Conservation (phyloP, 192 early-diverging fungal genomes). For the Gryganskiella cystojenkinii region DNA sequence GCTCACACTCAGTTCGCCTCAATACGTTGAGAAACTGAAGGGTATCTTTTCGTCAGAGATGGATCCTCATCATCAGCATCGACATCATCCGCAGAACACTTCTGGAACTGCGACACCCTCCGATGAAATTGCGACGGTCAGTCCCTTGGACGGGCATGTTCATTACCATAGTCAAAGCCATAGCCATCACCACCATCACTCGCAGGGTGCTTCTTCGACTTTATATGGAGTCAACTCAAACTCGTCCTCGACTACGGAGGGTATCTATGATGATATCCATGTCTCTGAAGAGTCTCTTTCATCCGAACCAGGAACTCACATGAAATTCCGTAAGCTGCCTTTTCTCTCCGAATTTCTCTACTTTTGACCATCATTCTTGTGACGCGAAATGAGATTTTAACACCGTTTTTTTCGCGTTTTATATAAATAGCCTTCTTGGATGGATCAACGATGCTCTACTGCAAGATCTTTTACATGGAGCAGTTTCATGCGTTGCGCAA, state of each 20-base stretch:
- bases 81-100: conserved; percentile 40
- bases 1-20: conserved; percentile 79
- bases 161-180: no score
- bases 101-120: conserved; percentile 41
- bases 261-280: conserved; percentile 47
- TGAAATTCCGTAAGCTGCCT: conserved; percentile 72
- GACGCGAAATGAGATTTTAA: background rate
- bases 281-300: conserved; percentile 74
- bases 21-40: conserved; percentile 76
- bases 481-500: conserved; percentile 92
- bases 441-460: conserved; percentile 81
- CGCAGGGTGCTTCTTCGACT: background rate
- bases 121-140: conserved; percentile 12
- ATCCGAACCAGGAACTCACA: conserved; percentile 76
- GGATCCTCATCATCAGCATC: conserved; percentile 3
- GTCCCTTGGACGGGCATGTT: background rate
- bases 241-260: conserved; percentile 10
- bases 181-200: conserved; percentile 1
- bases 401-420: background rate
- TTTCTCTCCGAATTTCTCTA: background rate
- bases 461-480: conserved; percentile 92
- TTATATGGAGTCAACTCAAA: background rate
- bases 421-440: conserved; percentile 69
- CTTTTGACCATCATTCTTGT: background rate
- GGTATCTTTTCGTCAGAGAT: conserved; percentile 11